phyloP scores from a whole-genome alignment of 768 basidiomycete genomes.

The Floccularia luteovirens region DNA sequence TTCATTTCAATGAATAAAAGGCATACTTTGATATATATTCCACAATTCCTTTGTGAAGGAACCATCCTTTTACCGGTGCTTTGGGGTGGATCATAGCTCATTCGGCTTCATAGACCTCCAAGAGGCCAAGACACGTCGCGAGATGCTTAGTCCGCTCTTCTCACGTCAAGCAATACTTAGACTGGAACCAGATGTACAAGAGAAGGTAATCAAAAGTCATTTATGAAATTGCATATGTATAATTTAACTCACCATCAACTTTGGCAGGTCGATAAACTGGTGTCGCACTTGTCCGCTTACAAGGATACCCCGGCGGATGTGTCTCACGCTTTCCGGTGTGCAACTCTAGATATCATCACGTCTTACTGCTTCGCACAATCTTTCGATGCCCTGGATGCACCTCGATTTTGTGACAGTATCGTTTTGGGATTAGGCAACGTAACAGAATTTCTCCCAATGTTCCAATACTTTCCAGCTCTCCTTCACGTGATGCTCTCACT shows the following conservation, averaged over 20 bases:
- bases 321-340: slow-evolving; percentile 31
- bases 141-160: slow-evolving; percentile 26
- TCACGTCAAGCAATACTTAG: slow-evolving; percentile 26
- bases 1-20: slow-evolving; percentile 27
- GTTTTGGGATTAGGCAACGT: slow-evolving; percentile 23
- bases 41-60: slow-evolving; percentile 31
- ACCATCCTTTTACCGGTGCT: slow-evolving; percentile 25
- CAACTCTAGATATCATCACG: slow-evolving; percentile 36
- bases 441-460: slow-evolving; percentile 16
- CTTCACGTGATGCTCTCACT: slow-evolving; percentile 5
- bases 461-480: slow-evolving; percentile 24
- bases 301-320: slow-evolving; percentile 22
- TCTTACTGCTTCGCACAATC: slow-evolving; percentile 30
- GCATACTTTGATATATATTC: slow-evolving; percentile 28
- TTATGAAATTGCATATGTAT: not conserved
- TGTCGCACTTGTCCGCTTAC: slow-evolving; percentile 11
- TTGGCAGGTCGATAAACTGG: slow-evolving; percentile 23
- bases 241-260: too few species aligned
- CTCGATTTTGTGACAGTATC: slow-evolving; percentile 25
- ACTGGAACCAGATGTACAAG: slow-evolving; percentile 25
- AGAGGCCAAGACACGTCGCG: slow-evolving; percentile 21
- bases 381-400: slow-evolving; percentile 20
- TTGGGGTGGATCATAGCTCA: slow-evolving; percentile 23
- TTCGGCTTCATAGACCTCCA: slow-evolving; percentile 27
- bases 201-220: slow-evolving; percentile 17